These are phyloP conservation scores for Crucihimalaya himalaica DNA, from an alignment of 345 rosid species.

Conservation along the genomic window DNA sequence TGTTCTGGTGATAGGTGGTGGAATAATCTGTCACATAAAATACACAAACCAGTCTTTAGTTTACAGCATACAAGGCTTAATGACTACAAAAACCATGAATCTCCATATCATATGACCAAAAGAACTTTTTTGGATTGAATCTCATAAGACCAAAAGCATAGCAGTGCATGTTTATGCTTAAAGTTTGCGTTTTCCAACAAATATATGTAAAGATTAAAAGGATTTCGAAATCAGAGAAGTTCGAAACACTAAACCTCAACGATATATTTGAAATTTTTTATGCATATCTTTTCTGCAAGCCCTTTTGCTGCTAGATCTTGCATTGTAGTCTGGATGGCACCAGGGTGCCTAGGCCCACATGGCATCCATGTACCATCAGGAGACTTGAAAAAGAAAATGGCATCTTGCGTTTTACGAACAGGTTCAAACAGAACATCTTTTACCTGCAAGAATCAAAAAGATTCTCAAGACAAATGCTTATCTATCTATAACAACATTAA, in stretches of 20 bases:
- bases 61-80: background rate
- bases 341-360: constrained; percentile 82
- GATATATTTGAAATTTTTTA: background rate
- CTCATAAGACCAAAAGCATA: background rate
- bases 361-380: constrained; percentile 76
- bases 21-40: constrained; percentile 63
- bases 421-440: constrained; percentile 95
- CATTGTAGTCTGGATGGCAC: constrained; percentile 76
- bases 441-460: constrained; percentile 50
- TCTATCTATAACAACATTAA: background rate
- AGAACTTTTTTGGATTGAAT: background rate
- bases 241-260: background rate
- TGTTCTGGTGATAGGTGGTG: constrained; percentile 75
- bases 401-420: constrained; percentile 92
- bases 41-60: background rate
- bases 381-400: constrained; percentile 70
- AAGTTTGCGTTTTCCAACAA: background rate
- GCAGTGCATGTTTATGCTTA: background rate
- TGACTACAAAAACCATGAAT: background rate
- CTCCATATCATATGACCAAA: background rate
- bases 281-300: constrained; percentile 62
- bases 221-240: background rate
- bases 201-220: background rate
- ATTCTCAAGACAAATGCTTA: background rate
- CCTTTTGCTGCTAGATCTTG: constrained; percentile 85